A percentile compares a stretch with the other conserved stretches of the same genome.
These are phyloP conservation scores for Chrysanthemum makinoi DNA, from an alignment of 129 eudicot genomes.

Conservation along the genomic window DNA sequence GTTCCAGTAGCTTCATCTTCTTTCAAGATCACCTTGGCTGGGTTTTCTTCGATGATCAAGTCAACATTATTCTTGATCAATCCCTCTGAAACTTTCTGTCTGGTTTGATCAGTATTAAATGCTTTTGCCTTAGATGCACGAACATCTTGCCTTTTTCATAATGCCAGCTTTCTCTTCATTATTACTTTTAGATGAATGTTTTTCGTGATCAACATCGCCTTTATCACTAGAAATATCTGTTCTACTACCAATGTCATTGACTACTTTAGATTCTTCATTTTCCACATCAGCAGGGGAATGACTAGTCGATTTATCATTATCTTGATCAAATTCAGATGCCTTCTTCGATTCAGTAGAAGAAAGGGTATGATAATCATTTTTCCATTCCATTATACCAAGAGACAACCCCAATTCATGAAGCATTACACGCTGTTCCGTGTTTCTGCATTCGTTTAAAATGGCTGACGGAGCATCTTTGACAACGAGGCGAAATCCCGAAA, in stretches of 20 bases:
- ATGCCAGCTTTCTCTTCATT: constrained; percentile 42
- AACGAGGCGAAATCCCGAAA: constrained; percentile 57
- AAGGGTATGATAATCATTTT: constrained; percentile 40
- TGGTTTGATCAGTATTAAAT: no score
- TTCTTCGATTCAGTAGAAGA: constrained; percentile 11
- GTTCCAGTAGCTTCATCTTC: constrained; percentile 9
- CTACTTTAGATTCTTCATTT: constrained; percentile 25
- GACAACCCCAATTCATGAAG: constrained; percentile 86
- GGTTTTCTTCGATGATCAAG: constrained; percentile 17
- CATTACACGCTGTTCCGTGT: constrained; percentile 57
- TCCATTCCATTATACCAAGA: constrained; percentile 89
- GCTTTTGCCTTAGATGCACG: constrained; percentile 22
- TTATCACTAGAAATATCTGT: background rate
- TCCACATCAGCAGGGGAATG: constrained; percentile 24
- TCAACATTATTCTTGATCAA: background rate
- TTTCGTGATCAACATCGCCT: background rate
- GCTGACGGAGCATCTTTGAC: constrained; percentile 59
- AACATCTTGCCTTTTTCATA: constrained; percentile 85
- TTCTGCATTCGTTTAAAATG: constrained; percentile 61
- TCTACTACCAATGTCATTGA: constrained; percentile 3
- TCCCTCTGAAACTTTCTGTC: background rate
- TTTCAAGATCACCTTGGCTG: constrained; percentile 20
- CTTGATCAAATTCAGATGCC: constrained; percentile 28
- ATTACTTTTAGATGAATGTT: constrained; percentile 10
- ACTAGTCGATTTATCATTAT: constrained; percentile 16